A percentile compares a stretch with the other conserved stretches of the same genome.
Evolutionary conservation across 768 basidiomycete species (phyloP).

Genomic region (Leccinellum albellum): DNA sequence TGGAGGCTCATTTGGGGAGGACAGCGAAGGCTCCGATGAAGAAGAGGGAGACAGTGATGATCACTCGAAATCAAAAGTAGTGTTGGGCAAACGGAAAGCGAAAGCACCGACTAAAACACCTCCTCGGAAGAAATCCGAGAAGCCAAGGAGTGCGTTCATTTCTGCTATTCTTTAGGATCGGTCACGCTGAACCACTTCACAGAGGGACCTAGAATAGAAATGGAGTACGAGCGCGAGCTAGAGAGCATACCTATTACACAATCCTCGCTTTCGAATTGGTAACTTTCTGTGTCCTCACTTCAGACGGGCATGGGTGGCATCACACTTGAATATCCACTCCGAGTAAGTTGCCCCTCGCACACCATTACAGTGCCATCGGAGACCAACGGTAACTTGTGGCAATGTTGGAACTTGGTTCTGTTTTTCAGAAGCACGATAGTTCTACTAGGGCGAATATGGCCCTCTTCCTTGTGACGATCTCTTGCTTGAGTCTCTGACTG

Average conservation of each 20-base stretch:
- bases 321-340: neutral
- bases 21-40: conserved; percentile 40
- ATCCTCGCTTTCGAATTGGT: conserved; percentile 54
- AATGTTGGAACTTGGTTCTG: neutral
- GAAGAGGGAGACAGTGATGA: conserved; percentile 38
- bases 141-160: conserved; percentile 54
- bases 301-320: neutral
- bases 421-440: neutral
- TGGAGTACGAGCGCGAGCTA: conserved; percentile 95
- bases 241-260: conserved; percentile 59
- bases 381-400: neutral
- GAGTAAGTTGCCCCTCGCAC: neutral
- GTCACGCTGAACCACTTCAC: conserved; percentile 15
- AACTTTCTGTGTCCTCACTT: conserved; percentile 16
- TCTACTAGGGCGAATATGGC: neutral
- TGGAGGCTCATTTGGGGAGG: conserved; percentile 37
- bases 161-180: neutral
- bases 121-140: conserved; percentile 52
- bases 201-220: conserved; percentile 83
- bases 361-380: neutral
- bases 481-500: too few species aligned
- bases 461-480: neutral
- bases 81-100: conserved; percentile 69
- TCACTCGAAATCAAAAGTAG: conserved; percentile 39
- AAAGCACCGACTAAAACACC: conserved; percentile 38